Percentiles rank a stretch among this genome's conserved stretches.
Evolutionary conservation across 2,329 filamentous ascomycete genomes (phyloP).

Genomic region (Didymella segeticola): DNA sequence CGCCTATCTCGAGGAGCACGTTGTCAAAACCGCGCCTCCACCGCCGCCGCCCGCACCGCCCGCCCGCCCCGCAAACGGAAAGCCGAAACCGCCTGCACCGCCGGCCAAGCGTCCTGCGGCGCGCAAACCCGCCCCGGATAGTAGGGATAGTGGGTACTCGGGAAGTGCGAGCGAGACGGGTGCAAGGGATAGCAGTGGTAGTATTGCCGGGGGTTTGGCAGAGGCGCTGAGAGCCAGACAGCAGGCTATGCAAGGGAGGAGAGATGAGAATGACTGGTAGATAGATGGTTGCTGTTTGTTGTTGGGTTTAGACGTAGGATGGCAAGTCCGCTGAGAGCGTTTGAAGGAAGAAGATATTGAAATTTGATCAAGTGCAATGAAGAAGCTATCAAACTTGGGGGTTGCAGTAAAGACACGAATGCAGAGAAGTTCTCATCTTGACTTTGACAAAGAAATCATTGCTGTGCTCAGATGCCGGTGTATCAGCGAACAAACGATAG

Average conservation of each 20-base stretch:
- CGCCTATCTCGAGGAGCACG: constrained; percentile 89
- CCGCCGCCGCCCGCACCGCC: constrained; percentile 55
- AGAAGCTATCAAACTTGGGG: too few species aligned
- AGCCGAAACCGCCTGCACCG: constrained; percentile 76
- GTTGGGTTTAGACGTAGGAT: too few species aligned
- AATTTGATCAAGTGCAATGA: constrained; percentile 1
- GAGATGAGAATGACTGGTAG: constrained; percentile 48
- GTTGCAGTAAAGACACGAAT: too few species aligned
- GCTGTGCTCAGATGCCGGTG: too few species aligned
- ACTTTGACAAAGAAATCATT: too few species aligned
- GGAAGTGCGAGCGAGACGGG: constrained; percentile 49
- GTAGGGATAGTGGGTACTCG: constrained; percentile 68
- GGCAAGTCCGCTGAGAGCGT: too few species aligned
- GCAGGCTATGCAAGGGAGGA: constrained; percentile 56
- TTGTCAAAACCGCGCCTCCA: constrained; percentile 61
- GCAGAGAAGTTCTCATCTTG: too few species aligned
- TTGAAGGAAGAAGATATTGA: background rate
- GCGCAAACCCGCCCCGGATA: constrained; percentile 73
- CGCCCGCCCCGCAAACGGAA: constrained; percentile 70
- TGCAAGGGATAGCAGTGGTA: constrained; percentile 50
- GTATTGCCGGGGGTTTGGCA: constrained; percentile 58
- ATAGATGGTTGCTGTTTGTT: background rate
- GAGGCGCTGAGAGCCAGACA: constrained; percentile 58
- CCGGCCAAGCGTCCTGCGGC: constrained; percentile 79
- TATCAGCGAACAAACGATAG: too few species aligned